Conservation (phyloP, 2,329 filamentous ascomycete species). For the Bimuria novae-zelandiae region DNA sequence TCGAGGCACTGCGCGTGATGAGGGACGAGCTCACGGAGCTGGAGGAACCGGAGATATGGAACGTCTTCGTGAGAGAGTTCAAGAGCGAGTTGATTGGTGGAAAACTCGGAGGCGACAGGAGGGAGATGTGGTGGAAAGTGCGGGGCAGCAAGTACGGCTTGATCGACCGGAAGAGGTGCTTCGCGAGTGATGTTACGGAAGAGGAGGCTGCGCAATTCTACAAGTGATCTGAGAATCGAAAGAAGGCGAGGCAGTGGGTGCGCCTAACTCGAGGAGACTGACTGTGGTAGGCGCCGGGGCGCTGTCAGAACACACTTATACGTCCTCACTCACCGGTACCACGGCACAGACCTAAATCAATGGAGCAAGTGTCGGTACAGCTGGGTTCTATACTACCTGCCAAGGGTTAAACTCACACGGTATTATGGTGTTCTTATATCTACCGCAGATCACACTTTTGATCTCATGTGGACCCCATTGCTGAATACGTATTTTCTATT, state of each 20-base stretch:
- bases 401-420: no score
- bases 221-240: conserved; percentile 8
- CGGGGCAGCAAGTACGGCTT: conserved; percentile 71
- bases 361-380: no score
- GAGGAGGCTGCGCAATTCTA: conserved; percentile 65
- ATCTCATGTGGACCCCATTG: background rate
- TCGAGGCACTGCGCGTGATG: conserved; percentile 78
- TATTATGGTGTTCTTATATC: no score
- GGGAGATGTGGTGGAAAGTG: conserved; percentile 81
- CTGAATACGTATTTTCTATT: no score
- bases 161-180: conserved; percentile 67
- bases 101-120: conserved; percentile 74
- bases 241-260: background rate
- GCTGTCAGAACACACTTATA: no score
- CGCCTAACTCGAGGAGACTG: no score
- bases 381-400: no score
- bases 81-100: conserved; percentile 73
- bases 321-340: no score
- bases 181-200: conserved; percentile 67
- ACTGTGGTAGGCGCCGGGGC: no score
- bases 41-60: conserved; percentile 78
- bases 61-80: conserved; percentile 70
- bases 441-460: no score
- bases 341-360: no score
- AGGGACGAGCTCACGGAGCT: conserved; percentile 74